Base-by-base conservation (phyloP, 1,139 yeast genomes). In the Meyerozyma smithsonii region DNA sequence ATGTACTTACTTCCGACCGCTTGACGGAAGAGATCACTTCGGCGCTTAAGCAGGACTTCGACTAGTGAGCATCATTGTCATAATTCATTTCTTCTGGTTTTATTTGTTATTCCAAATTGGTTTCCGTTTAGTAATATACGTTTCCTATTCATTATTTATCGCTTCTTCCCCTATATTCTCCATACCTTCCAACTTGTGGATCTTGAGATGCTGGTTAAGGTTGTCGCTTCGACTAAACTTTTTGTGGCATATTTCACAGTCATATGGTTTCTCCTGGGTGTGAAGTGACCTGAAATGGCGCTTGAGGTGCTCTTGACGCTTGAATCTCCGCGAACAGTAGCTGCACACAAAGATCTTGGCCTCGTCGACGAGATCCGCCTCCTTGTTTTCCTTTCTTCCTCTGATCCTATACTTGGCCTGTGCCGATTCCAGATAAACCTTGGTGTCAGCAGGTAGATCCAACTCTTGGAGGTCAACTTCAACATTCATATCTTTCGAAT, bases 241-340 rank as follows among this genome's bases (percentile, higher is more conserved):
- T 62, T 83, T 84, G 39, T 76, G 74, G 55, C 95, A 84, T 25
- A 77, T 69, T n/a, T 67, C 64, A 61, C 95, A 84, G 48, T 71
- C 79, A 59, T 74, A 84, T 0, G 95, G 94, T 58, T 83, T 82
- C 45, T 82, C 89, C 45, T 80, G 74, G 17, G 90, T 83, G 54
- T 81, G 86, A 47, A 84, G 69, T 12, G 88, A 80, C 44, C 92
- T 69, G 55, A 81, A 78, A 55, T 84, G 95, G 44, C 95, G 72
- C 56, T 82, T 83, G 49, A 85, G 63, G 59, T 85, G 95, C 55
- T 85, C 95, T 56, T 82, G 88, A 48, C 94, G 74, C 54, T 81
- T 79, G 64, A 85, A 85, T 41, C 84, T 61, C 51, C 84, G 65
- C 36, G 77, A 70, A 52, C 87, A 81, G 50, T 66, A 69, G 41